phyloP scores from a whole-genome alignment of 2,329 filamentous ascomycete genomes.

The Monosporascus sp. region DNA sequence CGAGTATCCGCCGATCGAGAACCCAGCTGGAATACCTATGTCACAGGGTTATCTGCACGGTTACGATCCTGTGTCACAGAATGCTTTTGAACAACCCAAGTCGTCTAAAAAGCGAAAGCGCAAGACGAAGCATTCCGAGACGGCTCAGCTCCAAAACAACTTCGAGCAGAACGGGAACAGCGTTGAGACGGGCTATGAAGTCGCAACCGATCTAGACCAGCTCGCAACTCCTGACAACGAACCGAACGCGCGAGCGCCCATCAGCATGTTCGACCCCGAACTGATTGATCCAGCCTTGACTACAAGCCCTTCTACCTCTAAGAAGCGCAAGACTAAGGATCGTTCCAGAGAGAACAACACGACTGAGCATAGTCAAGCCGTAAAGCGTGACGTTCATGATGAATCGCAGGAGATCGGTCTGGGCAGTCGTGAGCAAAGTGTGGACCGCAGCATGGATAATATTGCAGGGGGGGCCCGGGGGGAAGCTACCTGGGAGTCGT shows the following conservation, averaged over 20 bases:
- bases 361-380: slow-evolving; percentile 6
- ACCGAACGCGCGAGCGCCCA: background rate
- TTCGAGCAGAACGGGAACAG: background rate
- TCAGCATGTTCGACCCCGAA: background rate
- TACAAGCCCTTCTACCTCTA: background rate
- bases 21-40: background rate
- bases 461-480: background rate
- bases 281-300: background rate
- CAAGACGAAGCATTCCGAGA: background rate
- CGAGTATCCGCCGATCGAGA: slow-evolving; percentile 4
- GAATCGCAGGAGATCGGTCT: background rate
- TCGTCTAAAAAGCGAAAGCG: slow-evolving; percentile 15
- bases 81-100: slow-evolving; percentile 3
- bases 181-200: background rate
- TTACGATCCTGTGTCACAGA: slow-evolving; percentile 2
- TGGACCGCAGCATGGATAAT: background rate
- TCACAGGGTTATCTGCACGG: background rate
- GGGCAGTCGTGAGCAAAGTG: background rate
- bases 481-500: background rate
- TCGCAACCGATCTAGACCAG: background rate
- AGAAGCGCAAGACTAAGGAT: slow-evolving; percentile 13
- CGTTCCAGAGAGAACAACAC: slow-evolving; percentile 8
- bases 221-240: background rate
- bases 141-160: background rate
- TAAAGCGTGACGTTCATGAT: background rate